Conservation (phyloP, 1,284 basidiomycete genomes). For the Cutaneotrichosporon daszewskae region DNA sequence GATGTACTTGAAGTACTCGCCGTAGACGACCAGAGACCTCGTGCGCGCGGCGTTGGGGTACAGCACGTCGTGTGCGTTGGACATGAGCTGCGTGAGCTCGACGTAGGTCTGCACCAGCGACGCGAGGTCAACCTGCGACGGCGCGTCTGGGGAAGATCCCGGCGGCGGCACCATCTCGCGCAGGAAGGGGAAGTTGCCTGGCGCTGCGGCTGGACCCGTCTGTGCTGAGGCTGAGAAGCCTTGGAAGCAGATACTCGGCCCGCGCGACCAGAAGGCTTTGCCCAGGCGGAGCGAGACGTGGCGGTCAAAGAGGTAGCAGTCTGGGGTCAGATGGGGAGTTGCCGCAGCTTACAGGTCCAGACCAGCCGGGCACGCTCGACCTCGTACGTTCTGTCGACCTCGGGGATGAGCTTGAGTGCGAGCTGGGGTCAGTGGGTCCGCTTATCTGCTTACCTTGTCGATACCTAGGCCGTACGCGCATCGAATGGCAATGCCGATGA, state of each 20-base stretch:
- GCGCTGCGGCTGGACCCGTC: slow-evolving; percentile 42
- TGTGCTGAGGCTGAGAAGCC: slow-evolving; percentile 43
- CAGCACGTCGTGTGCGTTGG: slow-evolving; percentile 46
- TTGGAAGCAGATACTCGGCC: slow-evolving; percentile 45
- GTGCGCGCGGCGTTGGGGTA: slow-evolving; percentile 44
- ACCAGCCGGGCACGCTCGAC: slow-evolving; percentile 42
- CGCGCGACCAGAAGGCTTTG: slow-evolving; percentile 48
- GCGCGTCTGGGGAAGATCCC: slow-evolving; percentile 9
- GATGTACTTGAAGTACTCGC: slow-evolving; percentile 45
- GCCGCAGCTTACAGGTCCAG: slow-evolving; percentile 38
- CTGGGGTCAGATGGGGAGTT: neutral
- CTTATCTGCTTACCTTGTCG: slow-evolving; percentile 33
- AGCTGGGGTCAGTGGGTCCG: slow-evolving; percentile 14
- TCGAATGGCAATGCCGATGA: slow-evolving; percentile 44
- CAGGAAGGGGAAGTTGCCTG: slow-evolving; percentile 43
- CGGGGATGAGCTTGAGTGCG: slow-evolving; percentile 30
- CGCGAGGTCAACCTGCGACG: slow-evolving; percentile 39
- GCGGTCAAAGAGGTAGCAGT: slow-evolving; percentile 2
- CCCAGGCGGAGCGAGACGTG: slow-evolving; percentile 43
- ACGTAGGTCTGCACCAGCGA: slow-evolving; percentile 44
- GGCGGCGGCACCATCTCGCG: slow-evolving; percentile 22
- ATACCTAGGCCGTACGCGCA: slow-evolving; percentile 42
- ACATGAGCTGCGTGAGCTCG: slow-evolving; percentile 47
- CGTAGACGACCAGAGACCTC: slow-evolving; percentile 39
- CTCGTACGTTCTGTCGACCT: slow-evolving; percentile 34